phyloP scores from a whole-genome alignment of 169 alveolate species.

The Eimeria falciformis region DNA sequence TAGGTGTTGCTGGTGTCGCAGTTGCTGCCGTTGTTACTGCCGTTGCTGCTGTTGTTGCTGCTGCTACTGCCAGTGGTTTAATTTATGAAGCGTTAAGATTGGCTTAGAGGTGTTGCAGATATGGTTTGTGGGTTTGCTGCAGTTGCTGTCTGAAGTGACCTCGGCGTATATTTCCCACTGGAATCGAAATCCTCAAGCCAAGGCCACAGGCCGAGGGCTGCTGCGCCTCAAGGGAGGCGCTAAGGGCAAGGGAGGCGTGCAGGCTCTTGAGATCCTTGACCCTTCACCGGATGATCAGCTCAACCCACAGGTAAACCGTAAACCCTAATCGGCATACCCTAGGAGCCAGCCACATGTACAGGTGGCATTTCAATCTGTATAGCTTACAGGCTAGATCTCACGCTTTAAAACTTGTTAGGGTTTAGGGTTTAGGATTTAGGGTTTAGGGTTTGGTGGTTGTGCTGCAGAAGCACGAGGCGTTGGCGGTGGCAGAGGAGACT shows the following conservation, averaged over 20 bases:
- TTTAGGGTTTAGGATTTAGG: constrained; percentile 10
- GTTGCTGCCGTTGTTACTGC: not conserved
- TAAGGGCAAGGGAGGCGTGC: constrained; percentile 7
- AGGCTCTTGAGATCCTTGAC: constrained; percentile 4
- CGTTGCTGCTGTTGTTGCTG: not conserved
- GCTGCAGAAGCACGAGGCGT: constrained; percentile 81
- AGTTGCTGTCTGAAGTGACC: constrained; percentile 43
- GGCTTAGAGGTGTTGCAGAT: not conserved
- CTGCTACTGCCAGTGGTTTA: not conserved
- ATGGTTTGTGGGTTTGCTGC: constrained; percentile 17
- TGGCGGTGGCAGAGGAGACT: constrained; percentile 77
- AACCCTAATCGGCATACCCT: constrained; percentile 6
- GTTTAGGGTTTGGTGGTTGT: not conserved
- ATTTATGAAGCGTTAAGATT: no score
- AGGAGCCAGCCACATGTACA: no score
- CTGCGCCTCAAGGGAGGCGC: constrained; percentile 15
- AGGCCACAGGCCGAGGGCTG: not conserved
- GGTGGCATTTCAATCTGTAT: not conserved
- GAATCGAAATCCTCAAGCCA: constrained; percentile 29
- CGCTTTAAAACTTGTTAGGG: not conserved
- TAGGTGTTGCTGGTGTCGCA: constrained; percentile 9
- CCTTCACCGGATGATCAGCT: not conserved
- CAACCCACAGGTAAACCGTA: constrained; percentile 50
- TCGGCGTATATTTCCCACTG: constrained; percentile 40
- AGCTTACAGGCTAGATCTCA: not conserved